phyloP scores from a whole-genome alignment of 2,329 filamentous ascomycete genomes.

The Alternaria consortialis region DNA sequence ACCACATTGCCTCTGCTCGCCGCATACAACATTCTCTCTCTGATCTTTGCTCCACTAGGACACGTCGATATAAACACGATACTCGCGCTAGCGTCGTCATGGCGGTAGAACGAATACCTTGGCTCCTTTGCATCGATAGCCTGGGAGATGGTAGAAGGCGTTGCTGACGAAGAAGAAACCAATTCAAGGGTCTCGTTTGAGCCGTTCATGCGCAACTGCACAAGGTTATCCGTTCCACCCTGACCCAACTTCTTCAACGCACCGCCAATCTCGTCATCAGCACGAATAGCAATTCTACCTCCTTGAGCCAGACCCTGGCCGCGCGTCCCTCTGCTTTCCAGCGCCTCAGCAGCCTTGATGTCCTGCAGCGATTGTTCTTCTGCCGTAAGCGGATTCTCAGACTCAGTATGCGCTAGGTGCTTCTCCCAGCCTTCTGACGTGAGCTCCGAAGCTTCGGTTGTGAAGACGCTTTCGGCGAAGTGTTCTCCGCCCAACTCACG shows the following conservation, averaged over 20 bases:
- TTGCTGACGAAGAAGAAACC: conserved; percentile 62
- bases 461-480: conserved; percentile 79
- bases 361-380: conserved; percentile 77
- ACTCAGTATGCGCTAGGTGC: conserved; percentile 72
- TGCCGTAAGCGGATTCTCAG: conserved; percentile 75
- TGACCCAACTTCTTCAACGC: conserved; percentile 68
- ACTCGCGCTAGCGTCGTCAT: conserved; percentile 64
- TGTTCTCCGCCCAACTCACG: conserved; percentile 81
- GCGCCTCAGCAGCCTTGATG: conserved; percentile 78
- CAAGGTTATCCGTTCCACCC: conserved; percentile 59
- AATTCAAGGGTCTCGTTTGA: conserved; percentile 75
- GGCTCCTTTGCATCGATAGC: conserved; percentile 74
- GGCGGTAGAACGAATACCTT: conserved; percentile 80
- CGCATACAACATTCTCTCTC: conserved; percentile 86
- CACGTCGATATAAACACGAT: conserved; percentile 86
- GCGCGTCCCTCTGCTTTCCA: conserved; percentile 75
- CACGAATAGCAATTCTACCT: conserved; percentile 58
- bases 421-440: conserved; percentile 73
- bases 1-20: conserved; percentile 68
- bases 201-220: conserved; percentile 78
- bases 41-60: conserved; percentile 75
- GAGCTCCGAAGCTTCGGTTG: conserved; percentile 74
- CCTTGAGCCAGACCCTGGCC: conserved; percentile 52
- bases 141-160: conserved; percentile 66
- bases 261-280: conserved; percentile 69